These are phyloP conservation scores for Salvia miltiorrhiza DNA, from an alignment of 257 asterid genomes.

Conservation along the genomic window DNA sequence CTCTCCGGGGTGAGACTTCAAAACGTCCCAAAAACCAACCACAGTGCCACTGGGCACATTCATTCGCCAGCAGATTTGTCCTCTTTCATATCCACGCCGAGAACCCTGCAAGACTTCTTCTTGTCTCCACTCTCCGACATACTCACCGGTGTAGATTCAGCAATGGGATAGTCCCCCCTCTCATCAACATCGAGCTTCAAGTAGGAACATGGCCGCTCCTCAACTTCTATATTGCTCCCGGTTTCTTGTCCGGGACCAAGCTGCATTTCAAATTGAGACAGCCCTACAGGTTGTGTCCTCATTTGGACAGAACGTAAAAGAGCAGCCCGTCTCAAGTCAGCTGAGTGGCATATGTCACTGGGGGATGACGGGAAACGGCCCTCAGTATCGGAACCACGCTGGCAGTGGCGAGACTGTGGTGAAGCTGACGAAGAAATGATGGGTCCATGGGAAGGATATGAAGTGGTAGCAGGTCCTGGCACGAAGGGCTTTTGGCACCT, in stretches of 20 bases:
- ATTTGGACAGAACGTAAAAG: constrained; percentile 88
- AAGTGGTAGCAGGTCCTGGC: constrained; percentile 43
- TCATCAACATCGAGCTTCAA: constrained; percentile 53
- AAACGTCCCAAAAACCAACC: no score
- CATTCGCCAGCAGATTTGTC: constrained; percentile 28
- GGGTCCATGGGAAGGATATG: constrained; percentile 40
- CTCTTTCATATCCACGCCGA: constrained; percentile 36
- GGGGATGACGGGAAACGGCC: constrained; percentile 96
- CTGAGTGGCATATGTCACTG: constrained; percentile 97
- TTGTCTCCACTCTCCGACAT: constrained; percentile 32
- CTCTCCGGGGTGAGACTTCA: no score
- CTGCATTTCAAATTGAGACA: constrained; percentile 44
- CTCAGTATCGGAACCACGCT: constrained; percentile 83
- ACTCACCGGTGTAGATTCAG: constrained; percentile 35
- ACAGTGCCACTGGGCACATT: no score
- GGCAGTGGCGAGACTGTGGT: constrained; percentile 70
- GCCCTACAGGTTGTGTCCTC: constrained; percentile 70
- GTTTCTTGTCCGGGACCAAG: constrained; percentile 50
- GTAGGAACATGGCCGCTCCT: constrained; percentile 55
- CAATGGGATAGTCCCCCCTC: constrained; percentile 40
- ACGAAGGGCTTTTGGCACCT: constrained; percentile 61
- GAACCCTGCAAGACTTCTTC: constrained; percentile 42
- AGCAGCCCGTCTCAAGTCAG: constrained; percentile 86
- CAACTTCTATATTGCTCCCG: constrained; percentile 50
- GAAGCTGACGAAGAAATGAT: constrained; percentile 38